Evolutionary conservation across 2,329 filamentous ascomycete genomes (phyloP).

Genomic region (Fusarium sublunatum): DNA sequence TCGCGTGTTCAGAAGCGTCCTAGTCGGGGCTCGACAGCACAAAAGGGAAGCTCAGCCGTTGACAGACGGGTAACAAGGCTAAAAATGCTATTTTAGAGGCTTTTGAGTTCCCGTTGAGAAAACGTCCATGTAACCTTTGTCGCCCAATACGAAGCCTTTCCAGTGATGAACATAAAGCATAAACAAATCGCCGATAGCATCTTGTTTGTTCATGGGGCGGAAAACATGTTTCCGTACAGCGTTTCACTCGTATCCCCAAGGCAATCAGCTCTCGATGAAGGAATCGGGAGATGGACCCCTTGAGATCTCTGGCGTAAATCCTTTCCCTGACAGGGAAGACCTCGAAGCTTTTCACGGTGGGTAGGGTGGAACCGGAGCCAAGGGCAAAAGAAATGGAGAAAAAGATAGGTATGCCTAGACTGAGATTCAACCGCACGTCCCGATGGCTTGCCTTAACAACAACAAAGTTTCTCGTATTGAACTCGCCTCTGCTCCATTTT

Average conservation of each 20-base stretch:
- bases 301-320: slow-evolving; percentile 40
- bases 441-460: slow-evolving; percentile 24
- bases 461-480: slow-evolving; percentile 22
- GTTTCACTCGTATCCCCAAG: slow-evolving; percentile 16
- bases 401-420: neutral
- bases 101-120: slow-evolving; percentile 3
- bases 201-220: neutral
- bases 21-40: slow-evolving; percentile 19
- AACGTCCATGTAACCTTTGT: neutral
- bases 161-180: neutral
- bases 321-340: slow-evolving; percentile 35
- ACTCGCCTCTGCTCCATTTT: slow-evolving; percentile 10
- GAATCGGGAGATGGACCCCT: slow-evolving; percentile 24
- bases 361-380: slow-evolving; percentile 11
- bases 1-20: slow-evolving; percentile 14
- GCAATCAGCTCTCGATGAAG: slow-evolving; percentile 24
- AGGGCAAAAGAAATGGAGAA: slow-evolving; percentile 30
- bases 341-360: slow-evolving; percentile 28
- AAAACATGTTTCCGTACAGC: slow-evolving; percentile 16
- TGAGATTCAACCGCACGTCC: slow-evolving; percentile 6
- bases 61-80: slow-evolving; percentile 6
- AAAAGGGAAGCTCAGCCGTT: slow-evolving; percentile 27
- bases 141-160: slow-evolving; percentile 16
- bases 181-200: neutral
- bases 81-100: slow-evolving; percentile 11